Evolutionary conservation across 305 asterid species (phyloP).

Genomic region (Andrographis paniculata): DNA sequence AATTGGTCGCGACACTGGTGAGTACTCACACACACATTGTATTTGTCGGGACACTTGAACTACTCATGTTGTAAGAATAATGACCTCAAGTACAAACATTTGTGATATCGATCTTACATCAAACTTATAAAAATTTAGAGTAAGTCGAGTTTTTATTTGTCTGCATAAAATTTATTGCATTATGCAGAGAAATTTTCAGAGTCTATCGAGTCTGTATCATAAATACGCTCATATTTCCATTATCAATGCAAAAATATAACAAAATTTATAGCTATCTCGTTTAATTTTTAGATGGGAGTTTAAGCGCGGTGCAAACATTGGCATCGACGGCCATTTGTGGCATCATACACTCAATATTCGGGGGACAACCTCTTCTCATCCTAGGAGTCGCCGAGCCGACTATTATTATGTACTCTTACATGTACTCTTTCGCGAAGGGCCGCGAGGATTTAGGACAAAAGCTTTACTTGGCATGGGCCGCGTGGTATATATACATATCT

Average conservation of each 20-base stretch:
- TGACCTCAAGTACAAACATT: no score
- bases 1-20: conserved; percentile 69
- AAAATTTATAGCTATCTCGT: no score
- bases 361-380: conserved; percentile 78
- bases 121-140: no score
- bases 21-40: neutral
- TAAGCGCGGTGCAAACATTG: conserved; percentile 65
- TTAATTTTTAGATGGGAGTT: conserved; percentile 40
- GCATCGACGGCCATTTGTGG: conserved; percentile 83
- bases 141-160: no score
- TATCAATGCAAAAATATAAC: no score
- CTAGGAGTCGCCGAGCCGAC: conserved; percentile 94
- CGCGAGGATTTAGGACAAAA: conserved; percentile 41
- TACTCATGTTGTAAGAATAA: no score
- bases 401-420: conserved; percentile 67
- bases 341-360: conserved; percentile 58
- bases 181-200: no score
- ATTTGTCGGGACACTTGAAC: no score
- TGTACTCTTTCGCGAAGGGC: conserved; percentile 57
- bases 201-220: no score
- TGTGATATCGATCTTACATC: no score
- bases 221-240: no score
- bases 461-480: conserved; percentile 77
- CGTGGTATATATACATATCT: conserved; percentile 35
- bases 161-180: no score